Percentiles rank a stretch among this genome's conserved stretches.
phyloP scores from a whole-genome alignment of 1,284 basidiomycete genomes.

The Ceratobasidium sp. region DNA sequence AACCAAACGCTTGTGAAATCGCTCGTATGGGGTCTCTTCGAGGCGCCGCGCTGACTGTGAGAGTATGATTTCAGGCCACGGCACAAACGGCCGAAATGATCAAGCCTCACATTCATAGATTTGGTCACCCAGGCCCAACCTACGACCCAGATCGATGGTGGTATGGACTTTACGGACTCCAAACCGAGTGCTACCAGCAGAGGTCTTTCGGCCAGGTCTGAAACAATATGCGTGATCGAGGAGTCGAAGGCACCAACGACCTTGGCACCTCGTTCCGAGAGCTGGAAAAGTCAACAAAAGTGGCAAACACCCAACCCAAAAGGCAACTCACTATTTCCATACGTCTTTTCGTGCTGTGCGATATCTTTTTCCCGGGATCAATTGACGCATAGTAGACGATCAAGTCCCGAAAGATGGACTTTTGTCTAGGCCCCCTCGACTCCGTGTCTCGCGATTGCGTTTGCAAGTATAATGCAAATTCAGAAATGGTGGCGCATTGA shows the following conservation, averaged over 20 bases:
- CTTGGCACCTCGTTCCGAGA: constrained; percentile 29
- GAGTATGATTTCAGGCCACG: neutral
- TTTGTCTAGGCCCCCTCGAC: constrained; percentile 22
- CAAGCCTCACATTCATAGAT: constrained; percentile 37
- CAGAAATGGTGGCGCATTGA: constrained; percentile 34
- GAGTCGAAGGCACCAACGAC: constrained; percentile 34
- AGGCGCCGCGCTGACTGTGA: constrained; percentile 35
- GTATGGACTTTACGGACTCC: constrained; percentile 34
- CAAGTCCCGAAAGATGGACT: constrained; percentile 39
- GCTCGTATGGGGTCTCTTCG: constrained; percentile 39
- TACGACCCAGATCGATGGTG: constrained; percentile 39
- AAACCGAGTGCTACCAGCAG: constrained; percentile 16
- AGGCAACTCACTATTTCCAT: constrained; percentile 40
- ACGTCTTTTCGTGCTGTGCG: constrained; percentile 38
- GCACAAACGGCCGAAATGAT: constrained; percentile 15
- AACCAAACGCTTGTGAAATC: constrained; percentile 38
- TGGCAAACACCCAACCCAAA: neutral
- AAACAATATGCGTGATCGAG: constrained; percentile 37
- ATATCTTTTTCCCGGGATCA: constrained; percentile 38
- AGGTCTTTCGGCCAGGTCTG: constrained; percentile 40
- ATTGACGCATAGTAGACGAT: constrained; percentile 37
- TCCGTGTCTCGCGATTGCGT: constrained; percentile 40
- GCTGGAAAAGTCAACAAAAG: constrained; percentile 1
- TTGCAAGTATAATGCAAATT: constrained; percentile 39
- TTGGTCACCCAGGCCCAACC: constrained; percentile 40